These are phyloP conservation scores for Dactylonectria macrodidyma DNA, from an alignment of 2,329 filamentous ascomycete species.

Conservation along the genomic window DNA sequence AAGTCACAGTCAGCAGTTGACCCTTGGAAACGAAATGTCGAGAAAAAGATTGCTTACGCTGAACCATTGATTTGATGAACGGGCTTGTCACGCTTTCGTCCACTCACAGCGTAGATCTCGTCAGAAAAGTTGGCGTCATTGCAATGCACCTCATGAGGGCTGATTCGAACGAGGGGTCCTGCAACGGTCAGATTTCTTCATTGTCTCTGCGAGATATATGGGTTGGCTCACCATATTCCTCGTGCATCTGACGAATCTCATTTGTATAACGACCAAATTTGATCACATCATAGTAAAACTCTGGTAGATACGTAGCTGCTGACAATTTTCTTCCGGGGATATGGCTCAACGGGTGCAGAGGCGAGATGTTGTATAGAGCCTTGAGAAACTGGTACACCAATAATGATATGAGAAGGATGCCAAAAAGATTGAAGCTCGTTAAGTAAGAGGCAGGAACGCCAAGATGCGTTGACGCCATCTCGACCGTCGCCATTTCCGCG, in stretches of 20 bases:
- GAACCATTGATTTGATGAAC: slow-evolving; percentile 19
- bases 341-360: slow-evolving; percentile 16
- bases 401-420: no score
- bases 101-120: slow-evolving; percentile 18
- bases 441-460: no score
- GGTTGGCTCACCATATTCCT: slow-evolving; percentile 7
- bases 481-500: no score
- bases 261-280: slow-evolving; percentile 12
- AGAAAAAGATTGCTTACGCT: slow-evolving; percentile 1
- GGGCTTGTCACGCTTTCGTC: slow-evolving; percentile 21
- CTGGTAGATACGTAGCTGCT: slow-evolving; percentile 10
- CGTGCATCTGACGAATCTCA: slow-evolving; percentile 17
- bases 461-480: no score
- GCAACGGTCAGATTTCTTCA: neutral
- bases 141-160: slow-evolving; percentile 15
- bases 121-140: slow-evolving; percentile 9
- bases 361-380: slow-evolving; percentile 15
- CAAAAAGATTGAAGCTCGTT: no score
- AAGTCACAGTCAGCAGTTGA: neutral
- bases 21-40: no score
- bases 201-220: rapidly evolving
- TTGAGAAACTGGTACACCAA: neutral
- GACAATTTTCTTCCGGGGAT: slow-evolving; percentile 12
- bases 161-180: slow-evolving; percentile 17
- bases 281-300: slow-evolving; percentile 15